Evolutionary conservation across 768 basidiomycete species (phyloP).

Genomic region (Obba rivulosa): DNA sequence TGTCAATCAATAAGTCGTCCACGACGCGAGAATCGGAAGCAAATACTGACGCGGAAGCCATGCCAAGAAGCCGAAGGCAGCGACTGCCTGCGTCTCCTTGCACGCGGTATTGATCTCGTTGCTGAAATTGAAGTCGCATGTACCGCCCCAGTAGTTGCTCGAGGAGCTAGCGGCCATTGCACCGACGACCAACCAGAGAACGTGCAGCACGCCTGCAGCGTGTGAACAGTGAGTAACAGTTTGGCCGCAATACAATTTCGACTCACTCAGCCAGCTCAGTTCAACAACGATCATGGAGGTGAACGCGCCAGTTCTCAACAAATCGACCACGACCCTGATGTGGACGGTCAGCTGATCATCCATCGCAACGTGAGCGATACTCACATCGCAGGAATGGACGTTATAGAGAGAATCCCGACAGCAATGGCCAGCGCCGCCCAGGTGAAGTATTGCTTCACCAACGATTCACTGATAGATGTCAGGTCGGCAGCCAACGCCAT

Average conservation of each 20-base stretch:
- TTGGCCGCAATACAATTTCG: neutral
- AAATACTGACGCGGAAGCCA: slow-evolving; percentile 17
- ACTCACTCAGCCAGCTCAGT: slow-evolving; percentile 21
- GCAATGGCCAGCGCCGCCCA: slow-evolving; percentile 17
- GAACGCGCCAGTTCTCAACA: slow-evolving; percentile 22
- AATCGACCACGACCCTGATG: slow-evolving; percentile 22
- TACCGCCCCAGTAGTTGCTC: slow-evolving; percentile 5
- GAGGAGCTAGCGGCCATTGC: slow-evolving; percentile 13
- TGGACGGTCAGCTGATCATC: neutral
- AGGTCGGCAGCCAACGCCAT: slow-evolving; percentile 7
- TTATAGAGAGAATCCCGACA: slow-evolving; percentile 13
- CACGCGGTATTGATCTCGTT: slow-evolving; percentile 15
- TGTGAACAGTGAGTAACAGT: neutral
- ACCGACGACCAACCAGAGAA: slow-evolving; percentile 25
- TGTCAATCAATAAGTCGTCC: too few species aligned
- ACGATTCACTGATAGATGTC: slow-evolving; percentile 6
- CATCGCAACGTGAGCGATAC: neutral
- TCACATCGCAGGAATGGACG: slow-evolving; percentile 16
- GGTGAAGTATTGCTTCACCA: slow-evolving; percentile 5
- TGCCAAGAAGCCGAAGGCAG: slow-evolving; percentile 22
- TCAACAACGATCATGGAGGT: slow-evolving; percentile 27
- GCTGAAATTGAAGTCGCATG: slow-evolving; percentile 9
- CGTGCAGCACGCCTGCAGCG: slow-evolving; percentile 19
- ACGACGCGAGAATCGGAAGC: neutral
- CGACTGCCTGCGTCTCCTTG: slow-evolving; percentile 20